Evolutionary conservation across 441 rosid species (phyloP).

Genomic region (Raphanus hybrid): DNA sequence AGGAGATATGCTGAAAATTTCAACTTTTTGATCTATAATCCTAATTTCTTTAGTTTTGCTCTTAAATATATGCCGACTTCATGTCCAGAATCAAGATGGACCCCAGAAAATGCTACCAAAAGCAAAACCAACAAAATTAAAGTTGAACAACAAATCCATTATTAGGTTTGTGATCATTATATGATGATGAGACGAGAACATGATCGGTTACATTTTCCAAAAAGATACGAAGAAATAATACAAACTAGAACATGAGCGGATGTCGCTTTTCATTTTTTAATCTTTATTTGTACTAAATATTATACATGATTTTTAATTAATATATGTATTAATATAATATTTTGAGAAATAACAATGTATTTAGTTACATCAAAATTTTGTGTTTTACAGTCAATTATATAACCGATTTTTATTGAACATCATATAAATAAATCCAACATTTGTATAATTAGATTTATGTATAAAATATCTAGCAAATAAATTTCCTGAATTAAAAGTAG

Average conservation of each 20-base stretch:
- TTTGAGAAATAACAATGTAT: too few species aligned
- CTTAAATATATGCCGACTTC: not conserved
- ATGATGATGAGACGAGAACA: constrained; percentile 30
- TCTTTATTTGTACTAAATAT: too few species aligned
- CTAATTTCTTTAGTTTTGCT: not conserved
- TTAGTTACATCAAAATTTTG: too few species aligned
- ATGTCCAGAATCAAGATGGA: not conserved
- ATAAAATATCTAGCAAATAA: too few species aligned
- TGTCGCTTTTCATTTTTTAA: too few species aligned
- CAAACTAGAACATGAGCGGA: not conserved
- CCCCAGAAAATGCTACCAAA: constrained; percentile 11
- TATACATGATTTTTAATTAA: too few species aligned
- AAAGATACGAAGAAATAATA: constrained; percentile 3
- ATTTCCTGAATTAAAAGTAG: too few species aligned
- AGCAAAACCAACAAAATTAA: not conserved
- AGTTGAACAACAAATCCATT: not conserved
- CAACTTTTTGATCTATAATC: not conserved
- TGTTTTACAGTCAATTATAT: too few species aligned
- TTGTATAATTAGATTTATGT: too few species aligned
- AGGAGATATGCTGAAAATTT: not conserved
- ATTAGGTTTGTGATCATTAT: constrained; percentile 21
- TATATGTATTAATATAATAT: too few species aligned
- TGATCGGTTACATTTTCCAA: constrained; percentile 23
- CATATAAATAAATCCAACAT: too few species aligned
- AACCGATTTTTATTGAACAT: too few species aligned